Conservation (phyloP, 2,329 filamentous ascomycete species). For the Trichoderma polysporum region DNA sequence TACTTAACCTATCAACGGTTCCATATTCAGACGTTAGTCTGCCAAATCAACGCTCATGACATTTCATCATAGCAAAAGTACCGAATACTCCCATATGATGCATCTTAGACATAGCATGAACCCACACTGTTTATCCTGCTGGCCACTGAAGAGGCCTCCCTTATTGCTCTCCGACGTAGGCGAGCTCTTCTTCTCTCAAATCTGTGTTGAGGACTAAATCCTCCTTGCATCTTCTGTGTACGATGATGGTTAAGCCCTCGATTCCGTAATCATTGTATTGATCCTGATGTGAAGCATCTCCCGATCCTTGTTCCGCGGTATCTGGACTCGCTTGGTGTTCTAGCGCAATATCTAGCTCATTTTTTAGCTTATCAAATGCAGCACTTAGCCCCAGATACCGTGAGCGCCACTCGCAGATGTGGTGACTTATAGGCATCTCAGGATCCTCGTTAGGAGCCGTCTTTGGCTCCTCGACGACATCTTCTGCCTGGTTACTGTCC, state of each 20-base stretch:
- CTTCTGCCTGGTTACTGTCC: background rate
- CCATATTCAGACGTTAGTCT: background rate
- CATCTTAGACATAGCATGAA: background rate
- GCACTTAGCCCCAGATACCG: constrained; percentile 17
- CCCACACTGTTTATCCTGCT: background rate
- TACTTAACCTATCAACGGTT: background rate
- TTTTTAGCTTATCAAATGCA: constrained; percentile 17
- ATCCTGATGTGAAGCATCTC: background rate
- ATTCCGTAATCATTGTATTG: constrained; percentile 41
- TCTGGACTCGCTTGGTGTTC: background rate
- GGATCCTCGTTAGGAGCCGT: background rate
- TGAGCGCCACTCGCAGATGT: constrained; percentile 20
- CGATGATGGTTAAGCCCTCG: constrained; percentile 50
- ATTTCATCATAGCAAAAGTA: background rate
- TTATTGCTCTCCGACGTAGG: background rate
- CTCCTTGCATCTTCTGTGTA: constrained; percentile 50
- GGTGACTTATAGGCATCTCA: background rate
- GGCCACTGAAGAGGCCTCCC: background rate
- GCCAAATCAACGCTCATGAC: background rate
- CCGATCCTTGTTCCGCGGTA: background rate
- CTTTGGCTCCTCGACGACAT: background rate
- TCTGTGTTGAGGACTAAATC: constrained; percentile 54
- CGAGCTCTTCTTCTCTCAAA: constrained; percentile 28
- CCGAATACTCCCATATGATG: background rate
- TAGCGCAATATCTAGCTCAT: constrained; percentile 1